Evolutionary conservation across 768 basidiomycete species (phyloP).

Genomic region (Lactarius trivialis): DNA sequence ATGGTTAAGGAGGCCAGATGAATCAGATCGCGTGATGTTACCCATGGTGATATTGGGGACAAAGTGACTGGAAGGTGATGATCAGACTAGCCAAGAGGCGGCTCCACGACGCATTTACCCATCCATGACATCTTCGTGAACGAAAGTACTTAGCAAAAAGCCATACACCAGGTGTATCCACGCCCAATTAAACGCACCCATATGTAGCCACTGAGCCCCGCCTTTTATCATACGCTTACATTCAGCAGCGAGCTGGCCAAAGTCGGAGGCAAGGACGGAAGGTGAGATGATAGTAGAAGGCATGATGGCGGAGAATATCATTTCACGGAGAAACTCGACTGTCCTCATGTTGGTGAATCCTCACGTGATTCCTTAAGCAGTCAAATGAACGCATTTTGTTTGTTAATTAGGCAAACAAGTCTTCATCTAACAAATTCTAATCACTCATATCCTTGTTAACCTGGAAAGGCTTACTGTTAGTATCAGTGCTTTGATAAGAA

Average conservation of each 20-base stretch:
- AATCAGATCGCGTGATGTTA: constrained; percentile 26
- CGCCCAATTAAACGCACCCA: constrained; percentile 53
- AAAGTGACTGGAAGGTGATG: constrained; percentile 63
- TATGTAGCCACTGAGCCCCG: constrained; percentile 97
- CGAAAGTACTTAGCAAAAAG: neutral
- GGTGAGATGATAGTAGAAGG: constrained; percentile 91
- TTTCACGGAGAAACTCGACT: neutral
- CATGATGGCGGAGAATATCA: constrained; percentile 40
- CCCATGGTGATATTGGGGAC: constrained; percentile 99
- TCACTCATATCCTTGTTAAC: constrained; percentile 57
- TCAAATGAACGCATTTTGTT: neutral
- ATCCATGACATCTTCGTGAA: constrained; percentile 87
- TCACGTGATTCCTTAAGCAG: neutral
- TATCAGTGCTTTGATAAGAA: constrained; percentile 9
- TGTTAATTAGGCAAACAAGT: constrained; percentile 10
- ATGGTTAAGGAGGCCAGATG: constrained; percentile 8
- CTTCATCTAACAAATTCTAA: constrained; percentile 22
- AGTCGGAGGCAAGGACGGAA: constrained; percentile 94
- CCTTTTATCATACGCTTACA: constrained; percentile 93
- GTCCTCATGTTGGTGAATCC: neutral
- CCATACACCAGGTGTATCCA: neutral
- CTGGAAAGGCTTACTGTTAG: constrained; percentile 34
- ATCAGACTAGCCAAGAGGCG: neutral
- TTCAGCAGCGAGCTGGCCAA: constrained; percentile 91
- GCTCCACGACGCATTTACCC: constrained; percentile 46